Base-by-base conservation (phyloP, 2,329 filamentous ascomycete genomes). In the Paramyrothecium sp. region DNA sequence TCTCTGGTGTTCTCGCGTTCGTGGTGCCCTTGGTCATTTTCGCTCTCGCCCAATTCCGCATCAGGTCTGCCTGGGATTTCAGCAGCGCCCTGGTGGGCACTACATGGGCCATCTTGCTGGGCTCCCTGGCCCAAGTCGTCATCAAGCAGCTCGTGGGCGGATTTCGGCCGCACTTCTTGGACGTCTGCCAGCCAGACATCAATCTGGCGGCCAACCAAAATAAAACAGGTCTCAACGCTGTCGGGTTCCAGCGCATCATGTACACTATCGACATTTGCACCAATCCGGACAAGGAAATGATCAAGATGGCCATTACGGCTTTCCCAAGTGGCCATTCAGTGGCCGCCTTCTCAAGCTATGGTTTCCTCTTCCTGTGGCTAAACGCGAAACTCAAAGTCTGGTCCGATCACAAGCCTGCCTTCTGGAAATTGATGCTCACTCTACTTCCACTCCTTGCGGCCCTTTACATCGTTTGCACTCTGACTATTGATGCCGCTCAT, bases 321-420 rank as follows among this genome's bases (percentile, higher is more conserved):
- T 89, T 91, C 63, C 88, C 88, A 0, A 89, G 85, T 7, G 88
- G 88, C 1, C 88, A 91, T 69, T 81, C 86, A 1, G 86, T 86
- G 0, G 84, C 83, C 2, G 85, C 85, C 0, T 89, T 86, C 58
- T 84, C 86, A 0, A 84, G 84, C 2, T 85, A 84, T 60, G 78
- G 86, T 8, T 90, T 84, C 66, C 72, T 90, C 8, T 87, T 81
- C 62, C 75, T 90, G 12, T 91, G 89, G 74, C 76, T 90, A 23
- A 90, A 90, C 65, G 88, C 86, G 34, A 90, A 91, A 73, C 75
- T 91, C 44, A 90, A 90, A 73, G 81, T 89, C 53, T 89, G 83
- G 74, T 77, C 81, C 20, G 86, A 89, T 68, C 84, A 88, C 67
- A 85, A 88, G 58, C 82, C 88, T 0, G 78, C 83, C 1, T 81